phyloP scores from a whole-genome alignment of 495 filamentous ascomycete species.

The Chaetomium tenue region DNA sequence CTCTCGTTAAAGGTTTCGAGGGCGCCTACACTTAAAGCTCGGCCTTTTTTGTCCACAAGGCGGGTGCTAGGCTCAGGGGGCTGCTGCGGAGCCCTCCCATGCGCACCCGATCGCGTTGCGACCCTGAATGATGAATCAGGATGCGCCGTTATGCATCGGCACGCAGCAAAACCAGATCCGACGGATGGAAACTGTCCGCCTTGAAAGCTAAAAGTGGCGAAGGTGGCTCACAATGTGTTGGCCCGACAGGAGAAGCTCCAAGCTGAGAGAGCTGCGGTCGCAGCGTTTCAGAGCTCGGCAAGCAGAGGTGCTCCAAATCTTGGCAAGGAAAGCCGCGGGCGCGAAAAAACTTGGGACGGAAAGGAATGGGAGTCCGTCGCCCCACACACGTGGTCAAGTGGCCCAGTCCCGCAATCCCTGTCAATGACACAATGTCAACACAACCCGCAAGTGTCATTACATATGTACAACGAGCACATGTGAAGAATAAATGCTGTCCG shows the following conservation, averaged over 20 bases:
- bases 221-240: background rate
- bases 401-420: slow-evolving; percentile 4
- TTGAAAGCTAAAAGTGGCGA: background rate
- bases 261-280: background rate
- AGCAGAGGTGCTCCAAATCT: background rate
- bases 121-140: slow-evolving; percentile 11
- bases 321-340: background rate
- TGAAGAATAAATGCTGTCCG: background rate
- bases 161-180: background rate
- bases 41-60: no score
- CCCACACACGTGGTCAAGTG: background rate
- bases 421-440: slow-evolving; percentile 13
- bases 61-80: slow-evolving; percentile 30
- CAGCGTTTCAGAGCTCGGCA: slow-evolving; percentile 19
- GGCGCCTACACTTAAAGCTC: no score
- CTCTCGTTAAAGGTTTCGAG: no score
- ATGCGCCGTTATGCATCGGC: slow-evolving; percentile 16
- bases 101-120: background rate
- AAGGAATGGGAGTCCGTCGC: background rate
- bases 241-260: slow-evolving; percentile 7
- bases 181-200: slow-evolving; percentile 7
- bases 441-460: background rate
- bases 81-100: slow-evolving; percentile 22
- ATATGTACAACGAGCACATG: background rate
- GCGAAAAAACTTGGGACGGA: background rate